Percentiles rank a stretch among this genome's conserved stretches.
phyloP scores from a whole-genome alignment of 139 green algal species.

The Asterochloris erici region DNA sequence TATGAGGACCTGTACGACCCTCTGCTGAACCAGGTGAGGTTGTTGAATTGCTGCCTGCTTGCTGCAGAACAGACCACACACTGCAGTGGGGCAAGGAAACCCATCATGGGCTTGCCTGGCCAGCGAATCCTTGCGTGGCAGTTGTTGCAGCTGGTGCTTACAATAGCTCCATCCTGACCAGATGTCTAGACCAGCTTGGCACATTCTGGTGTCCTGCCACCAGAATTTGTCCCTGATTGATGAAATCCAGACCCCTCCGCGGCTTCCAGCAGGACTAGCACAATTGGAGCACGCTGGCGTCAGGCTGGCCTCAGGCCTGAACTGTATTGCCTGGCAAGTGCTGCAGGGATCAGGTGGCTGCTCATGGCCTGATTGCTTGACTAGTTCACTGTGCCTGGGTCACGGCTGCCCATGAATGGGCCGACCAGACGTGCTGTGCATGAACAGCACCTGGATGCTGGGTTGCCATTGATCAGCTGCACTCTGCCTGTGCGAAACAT shows the following conservation, averaged over 20 bases:
- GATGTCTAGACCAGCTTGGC: no score
- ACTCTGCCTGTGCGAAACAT: no score
- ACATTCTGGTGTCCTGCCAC: no score
- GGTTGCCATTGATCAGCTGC: no score
- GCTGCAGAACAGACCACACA: not conserved
- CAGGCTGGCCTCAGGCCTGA: not conserved
- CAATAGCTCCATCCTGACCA: no score
- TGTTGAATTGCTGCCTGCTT: not conserved
- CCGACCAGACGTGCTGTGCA: no score
- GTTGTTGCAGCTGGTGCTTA: no score
- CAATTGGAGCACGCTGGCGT: not conserved
- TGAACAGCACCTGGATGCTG: no score
- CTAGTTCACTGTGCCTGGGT: no score
- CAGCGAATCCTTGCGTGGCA: not conserved
- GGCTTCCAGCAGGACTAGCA: not conserved
- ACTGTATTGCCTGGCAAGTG: not conserved
- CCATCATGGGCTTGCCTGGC: not conserved
- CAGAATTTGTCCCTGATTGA: no score
- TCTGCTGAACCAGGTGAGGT: slow-evolving; percentile 68
- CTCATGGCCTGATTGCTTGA: not conserved
- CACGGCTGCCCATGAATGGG: no score
- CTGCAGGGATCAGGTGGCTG: not conserved
- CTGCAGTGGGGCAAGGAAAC: not conserved
- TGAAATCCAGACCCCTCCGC: no score
- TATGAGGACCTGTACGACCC: slow-evolving; percentile 97